Conservation (phyloP, 768 basidiomycete genomes). For the Russula dissimulans region DNA sequence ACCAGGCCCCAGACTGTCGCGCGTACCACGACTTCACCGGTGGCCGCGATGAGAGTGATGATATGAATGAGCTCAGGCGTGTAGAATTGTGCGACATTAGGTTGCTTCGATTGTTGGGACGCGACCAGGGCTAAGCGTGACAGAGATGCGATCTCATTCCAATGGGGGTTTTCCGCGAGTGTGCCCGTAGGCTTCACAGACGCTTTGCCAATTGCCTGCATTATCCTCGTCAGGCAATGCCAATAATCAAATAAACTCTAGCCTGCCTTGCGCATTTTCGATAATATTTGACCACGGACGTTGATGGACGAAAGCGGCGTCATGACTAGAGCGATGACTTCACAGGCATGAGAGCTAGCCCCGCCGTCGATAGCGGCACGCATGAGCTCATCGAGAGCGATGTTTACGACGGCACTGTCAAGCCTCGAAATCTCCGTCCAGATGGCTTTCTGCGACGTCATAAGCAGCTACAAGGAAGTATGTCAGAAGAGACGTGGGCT, state of each 20-base stretch:
- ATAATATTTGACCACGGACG: constrained; percentile 68
- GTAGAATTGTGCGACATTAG: constrained; percentile 63
- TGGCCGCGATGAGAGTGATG: constrained; percentile 66
- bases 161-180: constrained; percentile 62
- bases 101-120: constrained; percentile 54
- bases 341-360: constrained; percentile 63
- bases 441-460: constrained; percentile 59
- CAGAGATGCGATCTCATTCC: constrained; percentile 75
- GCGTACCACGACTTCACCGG: constrained; percentile 64
- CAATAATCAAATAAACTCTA: neutral
- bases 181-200: constrained; percentile 52
- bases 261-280: constrained; percentile 68
- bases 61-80: constrained; percentile 79
- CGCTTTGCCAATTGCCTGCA: constrained; percentile 64
- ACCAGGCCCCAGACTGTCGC: constrained; percentile 75
- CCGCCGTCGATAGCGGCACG: constrained; percentile 79
- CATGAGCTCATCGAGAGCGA: constrained; percentile 71
- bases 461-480: constrained; percentile 39
- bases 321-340: constrained; percentile 65
- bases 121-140: constrained; percentile 67
- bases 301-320: constrained; percentile 66
- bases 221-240: neutral
- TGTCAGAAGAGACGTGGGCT: neutral
- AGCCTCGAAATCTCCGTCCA: constrained; percentile 72
- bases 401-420: constrained; percentile 56